phyloP scores from a whole-genome alignment of 1,284 basidiomycete species.

The Cryptococcus deneoformans region DNA sequence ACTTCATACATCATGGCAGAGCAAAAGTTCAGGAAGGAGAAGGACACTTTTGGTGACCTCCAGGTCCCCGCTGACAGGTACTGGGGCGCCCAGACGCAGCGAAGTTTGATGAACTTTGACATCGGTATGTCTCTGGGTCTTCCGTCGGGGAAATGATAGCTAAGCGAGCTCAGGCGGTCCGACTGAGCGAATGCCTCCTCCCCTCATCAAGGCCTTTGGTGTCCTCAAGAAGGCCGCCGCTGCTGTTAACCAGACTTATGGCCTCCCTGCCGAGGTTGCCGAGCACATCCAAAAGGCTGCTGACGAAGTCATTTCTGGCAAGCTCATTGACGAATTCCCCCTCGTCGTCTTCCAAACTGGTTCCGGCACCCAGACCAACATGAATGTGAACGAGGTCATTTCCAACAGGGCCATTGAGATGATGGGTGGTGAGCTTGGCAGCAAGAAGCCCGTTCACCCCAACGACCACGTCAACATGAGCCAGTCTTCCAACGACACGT shows the following conservation, averaged over 20 bases:
- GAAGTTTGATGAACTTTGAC: slow-evolving; percentile 98
- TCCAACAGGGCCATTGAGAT: slow-evolving; percentile 98
- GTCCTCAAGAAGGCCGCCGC: slow-evolving; percentile 98
- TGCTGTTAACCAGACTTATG: slow-evolving; percentile 85
- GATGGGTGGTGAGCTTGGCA: slow-evolving; percentile 91
- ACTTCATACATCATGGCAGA: slow-evolving; percentile 37
- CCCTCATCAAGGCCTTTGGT: slow-evolving; percentile 97
- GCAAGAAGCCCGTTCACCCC: slow-evolving; percentile 97
- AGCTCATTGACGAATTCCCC: slow-evolving; percentile 93
- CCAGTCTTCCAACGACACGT: slow-evolving; percentile 99
- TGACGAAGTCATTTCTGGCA: slow-evolving; percentile 98
- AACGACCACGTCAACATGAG: slow-evolving; percentile 99
- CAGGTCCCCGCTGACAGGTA: slow-evolving; percentile 92
- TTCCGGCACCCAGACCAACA: slow-evolving; percentile 98
- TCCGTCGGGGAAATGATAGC: not conserved
- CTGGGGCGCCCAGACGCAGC: slow-evolving; percentile 99
- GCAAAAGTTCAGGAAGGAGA: slow-evolving; percentile 47
- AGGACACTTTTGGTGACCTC: slow-evolving; percentile 56
- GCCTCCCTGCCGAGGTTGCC: slow-evolving; percentile 80
- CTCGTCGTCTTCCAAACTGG: slow-evolving; percentile 98
- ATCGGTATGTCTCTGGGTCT: slow-evolving; percentile 60
- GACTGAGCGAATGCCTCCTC: slow-evolving; percentile 85
- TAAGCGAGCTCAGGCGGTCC: slow-evolving; percentile 57
- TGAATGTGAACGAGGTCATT: slow-evolving; percentile 99
- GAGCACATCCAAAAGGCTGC: slow-evolving; percentile 90